Evolutionary conservation across 2,329 filamentous ascomycete genomes (phyloP), one percentile per base, ranked within the genome.

Genomic region (Fusarium clavum): DNA sequence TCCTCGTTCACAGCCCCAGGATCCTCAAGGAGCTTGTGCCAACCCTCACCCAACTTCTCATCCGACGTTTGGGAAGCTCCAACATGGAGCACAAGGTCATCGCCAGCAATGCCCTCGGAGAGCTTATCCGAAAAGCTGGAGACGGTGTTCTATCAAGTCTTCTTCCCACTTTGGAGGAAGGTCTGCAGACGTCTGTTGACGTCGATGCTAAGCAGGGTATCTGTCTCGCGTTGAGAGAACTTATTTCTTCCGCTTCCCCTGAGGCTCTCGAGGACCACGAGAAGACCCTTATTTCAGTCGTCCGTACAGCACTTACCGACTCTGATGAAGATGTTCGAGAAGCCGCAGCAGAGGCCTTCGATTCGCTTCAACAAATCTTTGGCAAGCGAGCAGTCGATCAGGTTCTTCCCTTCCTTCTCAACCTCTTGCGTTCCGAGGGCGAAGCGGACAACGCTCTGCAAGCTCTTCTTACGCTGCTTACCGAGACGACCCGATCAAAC

Each of bases 11-110:
- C 61, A 95, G 92, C 64, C 96, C 96, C 32, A 91, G 91, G 73
- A 98, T 93, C 16, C 90, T 99, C 76, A 97, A 97, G 83, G 96
- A 99, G 78, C 88, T 99, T 76, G 92, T 98, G 48, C 95, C 96
- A 46, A 98, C 94, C 2, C 90, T 99, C 65, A 97, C 94, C 8
- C 94, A 98, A 79, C 90, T 99, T 69, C 92, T 99, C 74, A 98
- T 99, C 78, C 90, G 93, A 64, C 92, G 96, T 51, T 88, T 99
- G 73, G 96, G 94, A 67, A 98, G 94, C 79, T 92, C 94, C 47
- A 98, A 98, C 77, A 94, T 97, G 91, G 96, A 99, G 80, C 96
- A 99, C 81, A 98, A 98, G 84, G 92, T 97, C 74, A 99, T 99
- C 84, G 96, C 97, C 72, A 95, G 95, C 79, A 98, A 98, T 79